Conservation (phyloP, 108 stramenopile species). For the Cyclotella kingstonii region DNA sequence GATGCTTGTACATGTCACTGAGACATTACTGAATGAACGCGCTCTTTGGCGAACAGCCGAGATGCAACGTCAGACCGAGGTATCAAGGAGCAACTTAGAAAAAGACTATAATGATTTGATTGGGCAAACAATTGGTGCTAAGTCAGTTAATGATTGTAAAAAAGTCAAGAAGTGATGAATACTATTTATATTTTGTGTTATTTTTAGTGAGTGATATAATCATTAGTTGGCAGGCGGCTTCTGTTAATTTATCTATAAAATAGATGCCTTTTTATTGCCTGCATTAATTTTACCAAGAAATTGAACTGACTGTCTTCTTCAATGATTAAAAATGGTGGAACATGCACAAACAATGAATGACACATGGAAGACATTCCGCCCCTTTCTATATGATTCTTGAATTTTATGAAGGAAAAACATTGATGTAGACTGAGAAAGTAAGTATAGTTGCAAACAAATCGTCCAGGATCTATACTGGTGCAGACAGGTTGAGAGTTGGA, state of each 20-base stretch:
- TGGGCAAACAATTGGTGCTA: conserved; percentile 4
- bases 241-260: neutral
- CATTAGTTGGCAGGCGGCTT: too few relatives aligned
- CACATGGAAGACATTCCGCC: neutral
- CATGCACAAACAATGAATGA: conserved; percentile 73
- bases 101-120: conserved; percentile 23
- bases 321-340: conserved; percentile 57
- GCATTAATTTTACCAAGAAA: conserved; percentile 51
- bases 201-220: too few relatives aligned
- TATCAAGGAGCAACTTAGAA: conserved; percentile 27
- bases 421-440: conserved; percentile 69
- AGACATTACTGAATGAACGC: conserved; percentile 63
- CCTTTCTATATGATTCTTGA: neutral
- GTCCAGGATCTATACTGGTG: conserved; percentile 72
- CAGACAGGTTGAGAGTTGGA: conserved; percentile 6
- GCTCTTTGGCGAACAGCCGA: conserved; percentile 32
- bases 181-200: too few relatives aligned
- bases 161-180: too few relatives aligned
- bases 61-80: conserved; percentile 9
- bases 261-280: conserved; percentile 10
- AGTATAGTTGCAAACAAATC: conserved; percentile 86
- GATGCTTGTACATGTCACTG: conserved; percentile 71
- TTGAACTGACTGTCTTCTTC: conserved; percentile 46
- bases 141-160: too few relatives aligned
- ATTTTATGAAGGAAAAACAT: conserved; percentile 22